These are phyloP conservation scores for Sclerotinia borealis DNA, from an alignment of 2,329 filamentous ascomycete genomes.

Conservation along the genomic window DNA sequence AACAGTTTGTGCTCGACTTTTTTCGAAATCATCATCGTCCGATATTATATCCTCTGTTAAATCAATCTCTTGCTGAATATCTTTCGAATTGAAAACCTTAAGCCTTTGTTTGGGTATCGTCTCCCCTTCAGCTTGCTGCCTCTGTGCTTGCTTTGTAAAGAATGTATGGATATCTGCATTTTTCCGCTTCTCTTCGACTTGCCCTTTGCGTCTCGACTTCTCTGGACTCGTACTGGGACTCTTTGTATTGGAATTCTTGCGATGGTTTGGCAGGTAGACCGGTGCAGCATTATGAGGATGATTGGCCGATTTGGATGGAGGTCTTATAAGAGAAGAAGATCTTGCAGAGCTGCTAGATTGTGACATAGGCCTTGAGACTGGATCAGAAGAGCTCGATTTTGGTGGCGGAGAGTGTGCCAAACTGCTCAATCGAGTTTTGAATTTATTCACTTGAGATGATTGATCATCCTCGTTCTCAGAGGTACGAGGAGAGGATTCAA, in stretches of 20 bases:
- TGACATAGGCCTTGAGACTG: slow-evolving; percentile 6
- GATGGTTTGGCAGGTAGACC: slow-evolving; percentile 27
- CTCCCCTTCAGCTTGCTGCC: slow-evolving; percentile 28
- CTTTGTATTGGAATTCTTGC: slow-evolving; percentile 28
- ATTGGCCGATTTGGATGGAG: slow-evolving; percentile 26
- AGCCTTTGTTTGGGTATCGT: slow-evolving; percentile 26
- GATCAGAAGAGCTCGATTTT: slow-evolving; percentile 4
- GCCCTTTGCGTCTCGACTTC: slow-evolving; percentile 37
- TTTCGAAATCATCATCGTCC: slow-evolving; percentile 52
- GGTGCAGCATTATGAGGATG: slow-evolving; percentile 28
- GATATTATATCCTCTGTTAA: slow-evolving; percentile 41
- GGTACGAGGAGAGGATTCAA: slow-evolving; percentile 34
- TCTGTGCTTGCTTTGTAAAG: slow-evolving; percentile 56
- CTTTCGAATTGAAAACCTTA: slow-evolving; percentile 36
- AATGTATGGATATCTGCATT: slow-evolving; percentile 52
- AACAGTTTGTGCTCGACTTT: slow-evolving; percentile 41
- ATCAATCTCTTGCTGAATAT: slow-evolving; percentile 47
- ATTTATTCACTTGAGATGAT: slow-evolving; percentile 12
- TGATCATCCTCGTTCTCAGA: slow-evolving; percentile 47
- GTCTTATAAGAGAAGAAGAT: slow-evolving; percentile 19
- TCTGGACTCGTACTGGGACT: slow-evolving; percentile 41
- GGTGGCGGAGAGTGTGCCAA: slow-evolving; percentile 25
- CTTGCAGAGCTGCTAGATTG: slow-evolving; percentile 21
- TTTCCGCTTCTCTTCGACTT: slow-evolving; percentile 45
- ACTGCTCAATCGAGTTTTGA: slow-evolving; percentile 19